A percentile compares a stretch with the other conserved stretches of the same genome.
These are phyloP conservation scores for Penstemon barbatus DNA, from an alignment of 257 asterid species.

Conservation along the genomic window DNA sequence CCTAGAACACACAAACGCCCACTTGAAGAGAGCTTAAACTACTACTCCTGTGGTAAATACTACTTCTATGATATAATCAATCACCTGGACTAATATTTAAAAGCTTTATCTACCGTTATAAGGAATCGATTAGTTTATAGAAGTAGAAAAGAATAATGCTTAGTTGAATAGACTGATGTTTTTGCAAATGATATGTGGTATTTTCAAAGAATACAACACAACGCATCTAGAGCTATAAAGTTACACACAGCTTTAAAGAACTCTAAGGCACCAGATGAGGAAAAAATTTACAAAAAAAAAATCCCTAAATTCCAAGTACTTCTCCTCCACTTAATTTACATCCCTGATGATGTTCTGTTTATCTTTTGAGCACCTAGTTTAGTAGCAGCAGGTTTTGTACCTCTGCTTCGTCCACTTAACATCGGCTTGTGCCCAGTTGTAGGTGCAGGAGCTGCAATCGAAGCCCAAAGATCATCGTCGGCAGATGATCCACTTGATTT, in stretches of 20 bases:
- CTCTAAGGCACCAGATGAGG: constrained; percentile 23
- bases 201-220: constrained; percentile 29
- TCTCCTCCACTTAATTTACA: constrained; percentile 38
- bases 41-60: no score
- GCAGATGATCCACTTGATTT: constrained; percentile 44
- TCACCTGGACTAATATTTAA: no score
- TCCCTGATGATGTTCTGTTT: constrained; percentile 80
- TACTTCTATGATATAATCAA: no score
- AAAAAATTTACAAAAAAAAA: constrained; percentile 42
- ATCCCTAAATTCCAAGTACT: constrained; percentile 14
- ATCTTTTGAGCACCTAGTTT: constrained; percentile 84
- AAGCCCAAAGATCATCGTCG: constrained; percentile 82
- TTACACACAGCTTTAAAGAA: constrained; percentile 20
- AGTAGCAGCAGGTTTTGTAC: constrained; percentile 65
- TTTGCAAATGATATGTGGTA: constrained; percentile 27
- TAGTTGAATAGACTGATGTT: no score
- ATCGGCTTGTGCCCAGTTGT: constrained; percentile 67
- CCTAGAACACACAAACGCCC: no score
- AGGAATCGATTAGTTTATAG: no score
- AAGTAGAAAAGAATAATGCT: no score
- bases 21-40: no score
- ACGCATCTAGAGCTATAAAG: constrained; percentile 26
- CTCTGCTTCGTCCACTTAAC: constrained; percentile 64
- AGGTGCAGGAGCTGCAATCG: constrained; percentile 87
- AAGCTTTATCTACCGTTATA: no score